Conservation (phyloP, 495 filamentous ascomycete species). For the Viridothelium virens region DNA sequence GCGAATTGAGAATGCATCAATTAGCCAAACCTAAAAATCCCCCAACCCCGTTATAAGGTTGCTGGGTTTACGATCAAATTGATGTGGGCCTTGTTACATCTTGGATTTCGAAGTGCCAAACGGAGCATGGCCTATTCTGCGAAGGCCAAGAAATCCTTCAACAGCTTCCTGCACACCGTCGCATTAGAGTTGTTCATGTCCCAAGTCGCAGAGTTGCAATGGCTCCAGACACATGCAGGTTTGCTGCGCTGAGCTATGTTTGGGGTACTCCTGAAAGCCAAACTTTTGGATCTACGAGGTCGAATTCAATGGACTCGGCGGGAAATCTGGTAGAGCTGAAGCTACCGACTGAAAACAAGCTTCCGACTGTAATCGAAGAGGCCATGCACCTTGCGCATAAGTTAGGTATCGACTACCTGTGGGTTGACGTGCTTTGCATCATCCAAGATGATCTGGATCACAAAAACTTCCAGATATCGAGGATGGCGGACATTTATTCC, state of each 20-base stretch:
- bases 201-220: background rate
- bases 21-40: too few species aligned
- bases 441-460: slow-evolving; percentile 18
- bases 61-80: too few species aligned
- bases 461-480: background rate
- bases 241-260: slow-evolving; percentile 21
- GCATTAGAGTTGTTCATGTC: background rate
- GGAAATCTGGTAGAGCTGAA: background rate
- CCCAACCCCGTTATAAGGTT: too few species aligned
- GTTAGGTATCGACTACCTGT: slow-evolving; percentile 16
- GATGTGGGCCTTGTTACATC: background rate
- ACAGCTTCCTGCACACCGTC: background rate
- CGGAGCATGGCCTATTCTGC: background rate
- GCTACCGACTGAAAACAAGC: background rate
- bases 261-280: too few species aligned
- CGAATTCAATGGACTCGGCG: background rate
- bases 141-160: background rate
- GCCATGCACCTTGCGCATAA: slow-evolving; percentile 12
- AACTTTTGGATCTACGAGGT: too few species aligned
- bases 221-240: background rate
- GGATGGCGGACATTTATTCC: slow-evolving; percentile 2
- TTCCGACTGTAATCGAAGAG: slow-evolving; percentile 22
- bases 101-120: background rate
- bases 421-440: slow-evolving; percentile 26
- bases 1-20: too few species aligned